A percentile compares a stretch with the other conserved stretches of the same genome.
Conservation (phyloP, 768 basidiomycete species). For the Pleurotus sapidus region DNA sequence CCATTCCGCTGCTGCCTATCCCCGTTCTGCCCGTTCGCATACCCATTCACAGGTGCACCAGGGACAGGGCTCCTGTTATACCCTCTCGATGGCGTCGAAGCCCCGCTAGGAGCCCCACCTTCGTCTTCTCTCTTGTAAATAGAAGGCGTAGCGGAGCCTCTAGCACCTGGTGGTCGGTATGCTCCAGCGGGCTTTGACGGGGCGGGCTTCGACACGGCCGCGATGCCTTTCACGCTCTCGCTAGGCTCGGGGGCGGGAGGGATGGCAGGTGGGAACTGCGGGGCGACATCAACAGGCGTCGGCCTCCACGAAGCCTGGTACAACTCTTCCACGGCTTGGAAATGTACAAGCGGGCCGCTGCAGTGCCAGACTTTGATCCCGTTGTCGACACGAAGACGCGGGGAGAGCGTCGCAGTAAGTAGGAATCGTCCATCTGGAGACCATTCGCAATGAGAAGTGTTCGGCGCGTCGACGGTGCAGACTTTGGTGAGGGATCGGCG, state of each 20-base stretch:
- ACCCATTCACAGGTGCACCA: constrained; percentile 38
- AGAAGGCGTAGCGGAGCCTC: constrained; percentile 83
- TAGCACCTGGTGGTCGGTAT: constrained; percentile 91
- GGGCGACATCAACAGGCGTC: constrained; percentile 58
- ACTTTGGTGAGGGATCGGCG: constrained; percentile 78
- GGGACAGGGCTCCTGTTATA: constrained; percentile 59
- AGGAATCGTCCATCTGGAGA: constrained; percentile 91
- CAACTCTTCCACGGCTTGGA: constrained; percentile 81
- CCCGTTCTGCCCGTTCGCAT: constrained; percentile 32
- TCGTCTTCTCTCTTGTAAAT: constrained; percentile 94
- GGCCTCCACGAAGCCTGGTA: constrained; percentile 90
- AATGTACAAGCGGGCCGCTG: constrained; percentile 80
- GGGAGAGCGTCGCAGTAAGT: constrained; percentile 93
- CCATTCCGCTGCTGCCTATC: constrained; percentile 32
- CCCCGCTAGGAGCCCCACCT: constrained; percentile 56
- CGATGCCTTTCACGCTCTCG: constrained; percentile 49
- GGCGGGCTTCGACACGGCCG: constrained; percentile 50
- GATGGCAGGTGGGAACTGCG: constrained; percentile 64
- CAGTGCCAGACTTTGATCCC: constrained; percentile 97
- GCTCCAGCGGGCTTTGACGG: constrained; percentile 75
- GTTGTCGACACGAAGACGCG: constrained; percentile 94
- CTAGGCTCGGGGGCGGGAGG: constrained; percentile 69
- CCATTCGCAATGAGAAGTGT: constrained; percentile 95
- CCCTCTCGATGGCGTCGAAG: constrained; percentile 41
- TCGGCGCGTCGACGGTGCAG: constrained; percentile 84